Evolutionary conservation across 345 rosid genomes (phyloP).

Genomic region (Corymbia maculata): DNA sequence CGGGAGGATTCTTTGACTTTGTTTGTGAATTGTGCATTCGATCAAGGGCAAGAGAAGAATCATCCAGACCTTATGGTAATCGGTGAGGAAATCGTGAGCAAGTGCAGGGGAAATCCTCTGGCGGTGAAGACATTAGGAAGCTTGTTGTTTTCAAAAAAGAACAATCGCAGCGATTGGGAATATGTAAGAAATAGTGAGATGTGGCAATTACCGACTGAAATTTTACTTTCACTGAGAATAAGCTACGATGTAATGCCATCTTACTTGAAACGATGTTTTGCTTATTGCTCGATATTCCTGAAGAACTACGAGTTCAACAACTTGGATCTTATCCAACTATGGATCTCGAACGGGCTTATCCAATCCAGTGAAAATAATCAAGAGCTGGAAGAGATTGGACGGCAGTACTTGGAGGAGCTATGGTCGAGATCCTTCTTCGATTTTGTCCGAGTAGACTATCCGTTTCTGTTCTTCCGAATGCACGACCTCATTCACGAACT

Average conservation of each 20-base stretch:
- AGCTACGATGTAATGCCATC: slow-evolving; percentile 24
- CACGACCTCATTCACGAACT: slow-evolving; percentile 22
- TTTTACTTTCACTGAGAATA: slow-evolving; percentile 6
- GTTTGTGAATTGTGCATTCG: slow-evolving; percentile 11
- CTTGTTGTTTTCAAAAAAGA: neutral
- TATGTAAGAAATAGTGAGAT: slow-evolving; percentile 7
- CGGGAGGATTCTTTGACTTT: slow-evolving; percentile 6
- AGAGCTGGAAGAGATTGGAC: slow-evolving; percentile 1
- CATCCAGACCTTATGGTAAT: neutral
- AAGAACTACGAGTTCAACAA: slow-evolving; percentile 4
- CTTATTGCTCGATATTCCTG: slow-evolving; percentile 16
- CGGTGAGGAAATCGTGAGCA: slow-evolving; percentile 13
- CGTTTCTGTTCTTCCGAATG: neutral
- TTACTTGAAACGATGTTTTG: slow-evolving; percentile 22
- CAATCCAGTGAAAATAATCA: neutral
- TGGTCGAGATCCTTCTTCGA: slow-evolving; percentile 19
- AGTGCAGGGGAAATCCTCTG: slow-evolving; percentile 21
- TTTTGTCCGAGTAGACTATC: neutral
- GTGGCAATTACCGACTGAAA: slow-evolving; percentile 4
- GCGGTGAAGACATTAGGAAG: slow-evolving; percentile 10
- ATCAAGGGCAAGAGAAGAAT: neutral
- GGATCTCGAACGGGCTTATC: slow-evolving; percentile 3
- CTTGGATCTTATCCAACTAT: slow-evolving; percentile 1
- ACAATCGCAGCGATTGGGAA: slow-evolving; percentile 1
- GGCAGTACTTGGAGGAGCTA: slow-evolving; percentile 5